Conservation (phyloP, 2,329 filamentous ascomycete species). For the Penicillium sumatraense region DNA sequence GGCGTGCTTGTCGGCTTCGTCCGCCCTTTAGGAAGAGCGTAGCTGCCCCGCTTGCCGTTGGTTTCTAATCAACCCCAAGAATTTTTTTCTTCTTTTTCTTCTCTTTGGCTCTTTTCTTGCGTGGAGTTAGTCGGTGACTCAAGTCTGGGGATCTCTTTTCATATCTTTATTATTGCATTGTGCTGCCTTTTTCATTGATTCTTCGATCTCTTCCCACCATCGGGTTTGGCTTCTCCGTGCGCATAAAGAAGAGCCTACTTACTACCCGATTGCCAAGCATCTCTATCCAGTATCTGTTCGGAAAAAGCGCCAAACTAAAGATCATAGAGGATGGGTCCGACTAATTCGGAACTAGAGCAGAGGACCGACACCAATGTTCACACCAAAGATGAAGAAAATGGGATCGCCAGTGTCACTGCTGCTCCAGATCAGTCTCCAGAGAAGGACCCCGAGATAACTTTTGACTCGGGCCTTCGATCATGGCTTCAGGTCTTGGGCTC, state of each 20-base stretch:
- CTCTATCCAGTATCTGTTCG: slow-evolving; percentile 5
- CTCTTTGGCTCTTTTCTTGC: not conserved
- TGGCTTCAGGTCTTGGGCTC: slow-evolving; percentile 54
- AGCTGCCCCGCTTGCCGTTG: slow-evolving; percentile 20
- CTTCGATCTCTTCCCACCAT: too few relatives aligned
- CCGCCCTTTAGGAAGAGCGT: slow-evolving; percentile 14
- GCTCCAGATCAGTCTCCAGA: slow-evolving; percentile 15
- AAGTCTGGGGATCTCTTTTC: not conserved
- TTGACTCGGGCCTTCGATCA: slow-evolving; percentile 42
- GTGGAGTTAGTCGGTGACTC: not conserved
- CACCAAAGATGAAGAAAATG: slow-evolving; percentile 20
- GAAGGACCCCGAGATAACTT: slow-evolving; percentile 32
- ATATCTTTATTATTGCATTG: not conserved
- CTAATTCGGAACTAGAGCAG: slow-evolving; percentile 32
- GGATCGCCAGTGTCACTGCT: slow-evolving; percentile 4
- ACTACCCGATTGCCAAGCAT: too few relatives aligned
- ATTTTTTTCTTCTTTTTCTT: slow-evolving; percentile 6
- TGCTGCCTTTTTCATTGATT: not conserved
- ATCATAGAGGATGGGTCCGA: slow-evolving; percentile 23
- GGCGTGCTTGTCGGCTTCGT: slow-evolving; percentile 13
- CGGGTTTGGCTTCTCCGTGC: too few relatives aligned
- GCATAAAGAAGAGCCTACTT: too few relatives aligned
- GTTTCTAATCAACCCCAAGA: slow-evolving; percentile 22
- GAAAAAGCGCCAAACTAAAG: not conserved
- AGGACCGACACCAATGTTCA: slow-evolving; percentile 19